Evolutionary conservation across 441 rosid species (phyloP).

Genomic region (Viola pubescens): DNA sequence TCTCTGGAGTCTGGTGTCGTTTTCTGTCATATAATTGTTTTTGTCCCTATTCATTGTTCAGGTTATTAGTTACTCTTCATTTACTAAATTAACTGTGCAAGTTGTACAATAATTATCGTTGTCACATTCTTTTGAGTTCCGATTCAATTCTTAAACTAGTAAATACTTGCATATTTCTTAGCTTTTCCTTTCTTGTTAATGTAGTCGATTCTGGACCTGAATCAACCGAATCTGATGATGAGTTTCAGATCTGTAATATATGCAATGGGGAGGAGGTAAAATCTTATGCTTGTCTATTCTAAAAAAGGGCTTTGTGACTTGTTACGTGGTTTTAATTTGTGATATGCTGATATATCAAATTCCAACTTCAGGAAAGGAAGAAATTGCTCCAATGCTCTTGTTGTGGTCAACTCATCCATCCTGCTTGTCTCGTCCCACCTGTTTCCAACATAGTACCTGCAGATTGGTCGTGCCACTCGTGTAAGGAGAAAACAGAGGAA

Average conservation of each 20-base stretch:
- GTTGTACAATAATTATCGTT: not conserved
- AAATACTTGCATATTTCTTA: not conserved
- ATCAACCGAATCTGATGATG: constrained; percentile 92
- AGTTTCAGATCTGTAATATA: constrained; percentile 95
- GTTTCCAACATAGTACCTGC: constrained; percentile 56
- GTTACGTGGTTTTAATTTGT: not conserved
- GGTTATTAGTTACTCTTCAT: not conserved
- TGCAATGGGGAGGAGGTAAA: constrained; percentile 90
- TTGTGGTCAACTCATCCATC: constrained; percentile 85
- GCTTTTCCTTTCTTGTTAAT: constrained; percentile 19
- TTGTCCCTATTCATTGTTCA: not conserved
- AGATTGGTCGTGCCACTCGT: constrained; percentile 89
- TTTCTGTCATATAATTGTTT: too few relatives aligned
- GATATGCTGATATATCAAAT: constrained; percentile 11
- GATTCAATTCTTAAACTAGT: not conserved
- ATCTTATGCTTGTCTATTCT: constrained; percentile 15
- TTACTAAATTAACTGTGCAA: not conserved
- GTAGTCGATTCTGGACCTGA: constrained; percentile 85
- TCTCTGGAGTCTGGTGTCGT: too few relatives aligned
- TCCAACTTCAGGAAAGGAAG: constrained; percentile 70
- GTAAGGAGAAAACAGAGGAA: constrained; percentile 96
- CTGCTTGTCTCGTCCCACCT: constrained; percentile 84
- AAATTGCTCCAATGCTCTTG: constrained; percentile 91
- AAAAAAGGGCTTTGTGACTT: constrained; percentile 15
- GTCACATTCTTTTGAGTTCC: not conserved